phyloP scores from a whole-genome alignment of 371 early-diverging fungal species.

The Blakeslea trispora region DNA sequence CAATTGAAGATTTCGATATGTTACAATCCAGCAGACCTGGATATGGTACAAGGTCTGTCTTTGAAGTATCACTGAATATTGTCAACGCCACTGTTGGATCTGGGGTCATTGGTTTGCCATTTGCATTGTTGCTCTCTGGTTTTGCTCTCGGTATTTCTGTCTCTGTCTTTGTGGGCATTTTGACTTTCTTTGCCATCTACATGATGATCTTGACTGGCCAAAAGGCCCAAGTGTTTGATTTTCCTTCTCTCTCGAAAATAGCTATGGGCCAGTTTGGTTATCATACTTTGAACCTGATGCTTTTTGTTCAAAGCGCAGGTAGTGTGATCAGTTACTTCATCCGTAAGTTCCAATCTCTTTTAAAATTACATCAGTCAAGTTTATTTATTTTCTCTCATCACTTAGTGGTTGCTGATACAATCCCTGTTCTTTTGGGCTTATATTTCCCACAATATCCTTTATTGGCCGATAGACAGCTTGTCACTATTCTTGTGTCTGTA shows the following conservation, averaged over 20 bases:
- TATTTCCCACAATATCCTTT: conserved; percentile 39
- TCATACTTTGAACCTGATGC: conserved; percentile 49
- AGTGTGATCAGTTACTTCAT: conserved; percentile 57
- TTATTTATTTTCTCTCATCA: conserved; percentile 2
- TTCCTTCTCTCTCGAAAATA: conserved; percentile 50
- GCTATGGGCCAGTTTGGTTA: conserved; percentile 55
- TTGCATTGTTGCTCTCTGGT: conserved; percentile 54
- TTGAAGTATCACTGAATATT: conserved; percentile 52
- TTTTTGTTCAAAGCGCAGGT: conserved; percentile 56
- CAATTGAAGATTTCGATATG: conserved; percentile 26
- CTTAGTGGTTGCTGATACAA: conserved; percentile 60
- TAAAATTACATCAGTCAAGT: conserved; percentile 1
- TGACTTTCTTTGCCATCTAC: conserved; percentile 49
- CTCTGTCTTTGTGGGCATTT: conserved; percentile 45
- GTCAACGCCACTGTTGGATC: conserved; percentile 66
- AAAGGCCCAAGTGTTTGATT: conserved; percentile 45
- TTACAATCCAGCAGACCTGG: conserved; percentile 45
- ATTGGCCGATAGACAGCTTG: conserved; percentile 38
- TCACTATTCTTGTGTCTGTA: conserved; percentile 47
- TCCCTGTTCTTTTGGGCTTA: conserved; percentile 50
- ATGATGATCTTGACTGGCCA: conserved; percentile 53
- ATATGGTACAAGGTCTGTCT: conserved; percentile 36
- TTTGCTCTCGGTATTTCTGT: conserved; percentile 55
- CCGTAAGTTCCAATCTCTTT: conserved; percentile 27
- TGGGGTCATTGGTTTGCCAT: conserved; percentile 58